phyloP scores from a whole-genome alignment of 176 grass and related monocot genomes.

The Musa schizocarpa region DNA sequence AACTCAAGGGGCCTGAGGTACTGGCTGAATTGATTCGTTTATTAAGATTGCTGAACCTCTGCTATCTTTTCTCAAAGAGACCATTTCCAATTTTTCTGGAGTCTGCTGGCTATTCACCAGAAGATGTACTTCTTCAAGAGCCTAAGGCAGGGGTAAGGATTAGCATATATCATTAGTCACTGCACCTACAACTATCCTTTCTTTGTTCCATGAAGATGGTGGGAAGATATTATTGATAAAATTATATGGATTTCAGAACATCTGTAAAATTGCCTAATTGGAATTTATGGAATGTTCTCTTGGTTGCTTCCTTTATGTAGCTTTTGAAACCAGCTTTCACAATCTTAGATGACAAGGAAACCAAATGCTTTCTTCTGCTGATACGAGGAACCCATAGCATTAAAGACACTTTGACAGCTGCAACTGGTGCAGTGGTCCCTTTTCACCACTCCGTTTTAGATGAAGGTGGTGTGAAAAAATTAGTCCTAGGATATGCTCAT shows the following conservation, averaged over 20 bases:
- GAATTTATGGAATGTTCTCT: background rate
- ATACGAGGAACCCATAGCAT: slow-evolving; percentile 76
- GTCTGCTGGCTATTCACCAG: slow-evolving; percentile 59
- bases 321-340: slow-evolving; percentile 52
- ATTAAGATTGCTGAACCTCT: slow-evolving; percentile 64
- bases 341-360: slow-evolving; percentile 51
- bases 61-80: slow-evolving; percentile 84
- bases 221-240: too few species aligned
- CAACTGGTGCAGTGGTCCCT: slow-evolving; percentile 61
- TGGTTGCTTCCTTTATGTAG: slow-evolving; percentile 1
- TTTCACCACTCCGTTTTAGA: slow-evolving; percentile 72
- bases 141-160: slow-evolving; percentile 89
- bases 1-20: slow-evolving; percentile 54
- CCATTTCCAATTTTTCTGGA: slow-evolving; percentile 64
- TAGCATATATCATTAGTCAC: background rate
- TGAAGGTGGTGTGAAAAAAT: slow-evolving; percentile 78
- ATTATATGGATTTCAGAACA: background rate
- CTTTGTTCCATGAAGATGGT: too few species aligned
- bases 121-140: slow-evolving; percentile 63
- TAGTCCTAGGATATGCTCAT: slow-evolving; percentile 71
- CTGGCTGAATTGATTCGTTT: slow-evolving; percentile 49
- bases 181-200: background rate
- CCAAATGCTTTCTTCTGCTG: slow-evolving; percentile 68
- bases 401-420: slow-evolving; percentile 75
- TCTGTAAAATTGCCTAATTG: background rate